phyloP scores from a whole-genome alignment of 148 eudicot genomes.

The Pouteria glomerata region DNA sequence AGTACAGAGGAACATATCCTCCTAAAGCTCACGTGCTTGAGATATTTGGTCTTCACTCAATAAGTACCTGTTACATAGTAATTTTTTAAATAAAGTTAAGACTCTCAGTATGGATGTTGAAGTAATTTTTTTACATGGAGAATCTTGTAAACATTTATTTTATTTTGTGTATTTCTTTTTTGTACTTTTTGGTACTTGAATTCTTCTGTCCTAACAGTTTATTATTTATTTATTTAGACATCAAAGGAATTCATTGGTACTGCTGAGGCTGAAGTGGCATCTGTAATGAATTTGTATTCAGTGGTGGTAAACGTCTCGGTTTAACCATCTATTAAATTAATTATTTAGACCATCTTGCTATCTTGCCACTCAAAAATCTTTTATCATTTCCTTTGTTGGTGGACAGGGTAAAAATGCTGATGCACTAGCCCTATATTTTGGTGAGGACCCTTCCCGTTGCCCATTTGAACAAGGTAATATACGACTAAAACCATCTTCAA shows the following conservation, averaged over 20 bases:
- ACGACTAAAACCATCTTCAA: neutral
- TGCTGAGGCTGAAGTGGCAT: constrained; percentile 75
- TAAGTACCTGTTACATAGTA: neutral
- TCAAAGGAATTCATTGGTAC: constrained; percentile 55
- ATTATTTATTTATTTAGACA: constrained; percentile 38
- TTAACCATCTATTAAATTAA: constrained; percentile 4
- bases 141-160: neutral
- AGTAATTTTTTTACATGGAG: neutral
- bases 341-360: neutral
- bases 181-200: neutral
- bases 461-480: constrained; percentile 90
- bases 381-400: constrained; percentile 23
- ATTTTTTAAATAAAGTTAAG: neutral
- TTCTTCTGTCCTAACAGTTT: neutral
- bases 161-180: neutral
- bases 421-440: constrained; percentile 83
- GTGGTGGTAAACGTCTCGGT: constrained; percentile 53
- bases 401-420: constrained; percentile 94
- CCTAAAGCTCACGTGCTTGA: neutral
- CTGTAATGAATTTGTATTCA: constrained; percentile 63
- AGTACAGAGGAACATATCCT: neutral
- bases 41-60: neutral
- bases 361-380: neutral
- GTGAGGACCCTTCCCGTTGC: constrained; percentile 93
- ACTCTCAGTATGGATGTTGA: neutral